Evolutionary conservation across 495 filamentous ascomycete species (phyloP), one percentile per base, ranked within the genome.

Genomic region (Aspergillus sclerotioniger): DNA sequence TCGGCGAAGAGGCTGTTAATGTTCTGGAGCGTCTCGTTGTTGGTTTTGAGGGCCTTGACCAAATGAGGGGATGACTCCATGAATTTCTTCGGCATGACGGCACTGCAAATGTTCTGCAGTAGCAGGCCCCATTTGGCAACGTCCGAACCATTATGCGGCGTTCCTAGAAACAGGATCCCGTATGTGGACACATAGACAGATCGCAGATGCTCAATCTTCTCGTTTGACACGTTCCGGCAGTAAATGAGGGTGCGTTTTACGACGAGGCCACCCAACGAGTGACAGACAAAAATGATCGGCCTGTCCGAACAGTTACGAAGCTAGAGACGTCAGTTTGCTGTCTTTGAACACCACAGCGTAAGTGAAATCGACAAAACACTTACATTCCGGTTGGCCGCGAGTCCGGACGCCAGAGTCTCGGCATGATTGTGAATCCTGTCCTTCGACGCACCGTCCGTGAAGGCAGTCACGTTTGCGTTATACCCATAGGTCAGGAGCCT

Each of bases 401-500:
- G 65, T 29, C 66, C 74, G 8, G 85, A 83, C 16, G 92, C 80
- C 12, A 96, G 76, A n/a, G 84, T 90, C 67, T 92, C 87, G 6
- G 91, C 91, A 72, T 96, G 91, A 62, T 91, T 87, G 58, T 89
- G 86, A 58, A 96, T 84, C 62, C 86, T 87, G 69, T 92, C 91
- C 47, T 85, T 85, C 48, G 87, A 82, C 56, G 67, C 79, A 32
- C 81, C 79, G 48, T 83, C 84, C 12, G 77, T 83, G 47, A 88
- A 86, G 0, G 84, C 69, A 41, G 84, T 84, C 31, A 92, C 88
- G 62, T 90, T 86, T 46, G 89, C 87, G 65, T 96, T 90, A 67
- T 94, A 96, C 3, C 91, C 91, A 66, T 92, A 95, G 6, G 88
- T 87, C 50, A 96, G 71, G 37, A 96, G 82, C 32, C 92, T 82